A percentile compares a stretch with the other conserved stretches of the same genome.
phyloP scores from a whole-genome alignment of 2,329 filamentous ascomycete species.

The Fusarium pseudocircinatum region DNA sequence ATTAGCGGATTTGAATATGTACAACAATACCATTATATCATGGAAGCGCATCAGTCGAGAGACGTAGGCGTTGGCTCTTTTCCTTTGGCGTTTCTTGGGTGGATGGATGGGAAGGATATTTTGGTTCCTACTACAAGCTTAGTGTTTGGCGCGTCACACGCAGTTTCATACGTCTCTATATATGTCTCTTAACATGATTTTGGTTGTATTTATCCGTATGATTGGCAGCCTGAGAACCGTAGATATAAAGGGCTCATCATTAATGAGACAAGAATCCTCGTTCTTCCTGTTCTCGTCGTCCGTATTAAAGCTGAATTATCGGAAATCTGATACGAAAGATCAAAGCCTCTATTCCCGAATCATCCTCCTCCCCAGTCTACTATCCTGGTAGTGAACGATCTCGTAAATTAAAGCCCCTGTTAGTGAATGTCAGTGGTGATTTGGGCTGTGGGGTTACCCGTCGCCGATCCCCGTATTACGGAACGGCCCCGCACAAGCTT shows the following conservation, averaged over 20 bases:
- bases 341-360: neutral
- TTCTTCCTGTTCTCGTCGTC: neutral
- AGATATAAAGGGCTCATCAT: neutral
- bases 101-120: conserved; percentile 19
- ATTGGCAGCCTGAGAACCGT: neutral
- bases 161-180: conserved; percentile 37
- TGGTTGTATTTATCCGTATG: neutral
- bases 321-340: neutral
- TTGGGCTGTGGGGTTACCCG: conserved; percentile 33
- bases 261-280: neutral
- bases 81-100: conserved; percentile 32
- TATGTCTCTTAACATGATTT: conserved; percentile 24
- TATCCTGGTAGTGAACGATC: neutral
- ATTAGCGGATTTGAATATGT: conserved; percentile 17
- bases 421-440: conserved; percentile 5
- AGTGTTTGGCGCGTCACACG: conserved; percentile 38
- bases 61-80: conserved; percentile 21
- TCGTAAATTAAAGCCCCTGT: conserved; percentile 16
- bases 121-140: conserved; percentile 34
- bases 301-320: neutral
- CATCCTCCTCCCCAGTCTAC: neutral
- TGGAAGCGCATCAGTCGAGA: conserved; percentile 31
- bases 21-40: conserved; percentile 28
- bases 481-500: conserved; percentile 42
- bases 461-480: conserved; percentile 33